Conservation (phyloP, 306 rosid genomes). For the Vigna trinervia region DNA sequence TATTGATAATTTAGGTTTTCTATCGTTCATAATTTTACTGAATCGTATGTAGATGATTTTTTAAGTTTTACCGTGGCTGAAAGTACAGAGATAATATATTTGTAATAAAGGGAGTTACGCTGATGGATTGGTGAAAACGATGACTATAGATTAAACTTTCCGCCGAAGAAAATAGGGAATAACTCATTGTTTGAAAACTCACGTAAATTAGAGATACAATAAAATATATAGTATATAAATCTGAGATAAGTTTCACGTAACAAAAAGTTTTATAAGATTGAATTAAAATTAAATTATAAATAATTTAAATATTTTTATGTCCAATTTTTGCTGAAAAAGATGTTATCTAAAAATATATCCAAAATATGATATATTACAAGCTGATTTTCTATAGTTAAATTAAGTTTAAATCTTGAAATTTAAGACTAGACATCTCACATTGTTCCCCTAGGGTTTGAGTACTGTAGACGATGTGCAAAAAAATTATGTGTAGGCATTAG, state of each 20-base stretch:
- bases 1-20: neutral
- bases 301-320: no score
- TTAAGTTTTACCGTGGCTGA: neutral
- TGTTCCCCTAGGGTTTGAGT: slow-evolving; percentile 3
- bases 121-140: neutral
- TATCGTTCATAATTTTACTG: neutral
- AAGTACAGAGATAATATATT: slow-evolving; percentile 3
- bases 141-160: neutral
- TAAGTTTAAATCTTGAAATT: no score
- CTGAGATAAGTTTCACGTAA: no score
- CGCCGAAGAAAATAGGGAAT: neutral
- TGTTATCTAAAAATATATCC: no score
- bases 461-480: neutral
- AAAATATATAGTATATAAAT: no score
- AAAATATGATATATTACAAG: no score
- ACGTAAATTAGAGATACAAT: no score
- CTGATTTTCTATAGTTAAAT: no score
- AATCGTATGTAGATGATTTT: slow-evolving; percentile 3
- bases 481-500: neutral
- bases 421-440: neutral
- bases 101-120: neutral
- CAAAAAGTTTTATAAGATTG: no score
- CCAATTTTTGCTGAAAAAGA: no score
- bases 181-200: neutral
- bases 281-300: no score